phyloP scores from a whole-genome alignment of 495 filamentous ascomycete genomes.

The Letharia lupina region DNA sequence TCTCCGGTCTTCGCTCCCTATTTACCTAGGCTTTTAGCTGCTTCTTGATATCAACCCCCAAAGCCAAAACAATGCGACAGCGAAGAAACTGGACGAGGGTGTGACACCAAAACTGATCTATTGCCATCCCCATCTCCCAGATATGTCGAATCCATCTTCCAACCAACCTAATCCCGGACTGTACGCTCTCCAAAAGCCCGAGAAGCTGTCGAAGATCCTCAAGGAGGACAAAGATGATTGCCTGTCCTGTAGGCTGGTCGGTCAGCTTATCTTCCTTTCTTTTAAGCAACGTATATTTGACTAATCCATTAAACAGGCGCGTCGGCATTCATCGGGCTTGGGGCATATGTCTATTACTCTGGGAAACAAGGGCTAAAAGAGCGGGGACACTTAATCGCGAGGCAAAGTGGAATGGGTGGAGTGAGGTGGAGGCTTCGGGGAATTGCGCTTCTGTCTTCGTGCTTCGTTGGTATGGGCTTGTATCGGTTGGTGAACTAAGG shows the following conservation, averaged over 20 bases:
- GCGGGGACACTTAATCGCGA: constrained; percentile 59
- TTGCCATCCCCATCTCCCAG: neutral
- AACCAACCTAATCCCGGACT: constrained; percentile 27
- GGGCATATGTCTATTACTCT: constrained; percentile 75
- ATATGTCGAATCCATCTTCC: constrained; percentile 1
- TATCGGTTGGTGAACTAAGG: constrained; percentile 49
- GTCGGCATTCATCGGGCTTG: constrained; percentile 81
- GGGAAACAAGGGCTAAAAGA: constrained; percentile 66
- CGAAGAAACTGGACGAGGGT: neutral
- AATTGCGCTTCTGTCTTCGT: constrained; percentile 61
- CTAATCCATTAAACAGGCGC: constrained; percentile 46
- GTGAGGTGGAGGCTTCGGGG: constrained; percentile 63
- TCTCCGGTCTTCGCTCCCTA: neutral
- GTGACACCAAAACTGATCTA: neutral
- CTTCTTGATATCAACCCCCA: neutral
- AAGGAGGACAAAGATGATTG: constrained; percentile 64
- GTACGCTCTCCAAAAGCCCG: constrained; percentile 40
- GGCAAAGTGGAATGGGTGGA: constrained; percentile 59
- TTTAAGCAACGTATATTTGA: neutral
- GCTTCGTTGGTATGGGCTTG: constrained; percentile 60
- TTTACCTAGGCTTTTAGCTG: neutral
- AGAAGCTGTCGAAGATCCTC: constrained; percentile 44
- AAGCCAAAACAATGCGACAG: neutral
- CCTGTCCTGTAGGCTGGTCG: constrained; percentile 56
- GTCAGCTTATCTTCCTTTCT: constrained; percentile 34